Base-by-base conservation (phyloP, 1,139 yeast species). In the Candida glucosophila region DNA sequence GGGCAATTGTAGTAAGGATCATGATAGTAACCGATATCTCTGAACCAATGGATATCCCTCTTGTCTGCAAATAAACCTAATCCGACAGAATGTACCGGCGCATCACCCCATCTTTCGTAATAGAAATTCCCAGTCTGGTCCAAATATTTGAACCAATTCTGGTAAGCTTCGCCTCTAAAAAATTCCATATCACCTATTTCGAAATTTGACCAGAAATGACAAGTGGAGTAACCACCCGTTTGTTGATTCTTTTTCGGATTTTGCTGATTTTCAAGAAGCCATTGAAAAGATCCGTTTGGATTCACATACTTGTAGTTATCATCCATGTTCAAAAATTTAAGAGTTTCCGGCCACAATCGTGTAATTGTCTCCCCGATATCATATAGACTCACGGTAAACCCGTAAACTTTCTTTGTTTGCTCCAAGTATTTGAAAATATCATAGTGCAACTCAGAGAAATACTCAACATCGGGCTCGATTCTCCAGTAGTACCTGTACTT, bases 71-170 rank as follows among this genome's bases (percentile, higher is more conserved):
- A 82, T 25, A 85, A 51, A 0, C 77, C 79, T 14, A 83, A 54
- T 0, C 88, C 93, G 23, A 82, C 49, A 1, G 86, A 72, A 47
- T 80, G 93, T 1, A 83, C 88, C 0, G 94, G 94, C 0, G 94
- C 94, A 52, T 82, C 95, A 1, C 95, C 95, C 94, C 94, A 82
- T 31, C 94, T 54, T 48, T 83, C 94, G 41, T 82, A 82, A 46
- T 80, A 83, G 43, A 82, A 82, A 4, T 86, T 86, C 9, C 94
- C 93, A 0, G 75, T 53, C 4, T 60, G 38, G 35, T 83, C 93
- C 21, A 83, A 56, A 43, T 64, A 54, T 25, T 77, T 60, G 36
- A 77, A 72, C 76, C 82, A 83, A 12, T 59, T 56, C 21, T 58
- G 55, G 47, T 83, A 83, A 1, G 81, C 73, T 33, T 77, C 74